Evolutionary conservation across 2,329 filamentous ascomycete species (phyloP), one percentile per base, ranked within the genome.

Genomic region (Trichoderma aggressivum): DNA sequence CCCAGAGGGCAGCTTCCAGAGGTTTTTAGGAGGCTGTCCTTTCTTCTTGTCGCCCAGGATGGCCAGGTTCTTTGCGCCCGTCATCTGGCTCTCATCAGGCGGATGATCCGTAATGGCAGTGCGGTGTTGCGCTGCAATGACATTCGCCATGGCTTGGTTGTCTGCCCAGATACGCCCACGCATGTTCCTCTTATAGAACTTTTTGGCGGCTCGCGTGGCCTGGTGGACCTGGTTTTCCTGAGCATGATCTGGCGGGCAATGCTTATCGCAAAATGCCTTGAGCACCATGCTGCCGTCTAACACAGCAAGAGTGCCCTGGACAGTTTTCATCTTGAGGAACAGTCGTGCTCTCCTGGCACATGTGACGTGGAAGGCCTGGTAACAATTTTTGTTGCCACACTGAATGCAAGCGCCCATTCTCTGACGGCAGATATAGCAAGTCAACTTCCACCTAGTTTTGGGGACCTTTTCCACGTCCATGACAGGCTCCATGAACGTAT

Each of bases 361-460:
- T 6, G 96, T 98, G 69, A 98, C 94, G 81, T 99, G 96, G 80
- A 99, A 99, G 10, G 96, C 96, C 78, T 95, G 91, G 78, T 97
- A 99, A 81, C 96, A 99, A 73, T 92, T 93, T 82, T 98, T 98
- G 84, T 98, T 98, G 72, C 94, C 94, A 81, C 96, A 99, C 81
- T 99, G 96, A 72, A 99, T 98, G 81, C 95, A 98, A 53, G 96
- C 95, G 26, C 96, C 96, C 96, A 99, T 99, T 76, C 91, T 92
- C 82, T 99, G 96, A 75, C 94, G 92, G 83, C 96, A 99, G 71
- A 99, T 97, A 80, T 99, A 99, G 83, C 96, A 99, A 53, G 89
- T 91, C 78, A 98, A 84, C 80, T 93, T 97, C 96, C 96, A 99
- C 73, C 96, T 89, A 73, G 91, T 94, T 79, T 94, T 96, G 1